Conservation (phyloP, 305 asterid genomes). For the Rubia peregrina region DNA sequence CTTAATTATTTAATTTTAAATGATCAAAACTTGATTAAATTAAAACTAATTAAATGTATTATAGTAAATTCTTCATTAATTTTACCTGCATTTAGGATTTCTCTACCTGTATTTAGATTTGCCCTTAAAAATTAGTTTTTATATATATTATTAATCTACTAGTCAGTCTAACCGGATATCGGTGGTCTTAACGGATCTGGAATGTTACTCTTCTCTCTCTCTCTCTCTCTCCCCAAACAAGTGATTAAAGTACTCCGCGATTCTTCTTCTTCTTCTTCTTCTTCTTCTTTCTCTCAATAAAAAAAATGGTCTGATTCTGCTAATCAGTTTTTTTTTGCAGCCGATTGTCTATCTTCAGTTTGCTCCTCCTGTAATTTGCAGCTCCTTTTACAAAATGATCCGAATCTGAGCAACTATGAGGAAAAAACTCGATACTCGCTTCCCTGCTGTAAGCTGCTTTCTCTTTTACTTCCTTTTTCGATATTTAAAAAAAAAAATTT, state of each 20-base stretch:
- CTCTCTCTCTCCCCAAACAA: neutral
- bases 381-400: neutral
- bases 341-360: conserved; percentile 4
- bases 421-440: conserved; percentile 19
- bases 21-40: no score
- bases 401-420: conserved; percentile 16
- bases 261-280: neutral
- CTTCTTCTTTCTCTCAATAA: neutral
- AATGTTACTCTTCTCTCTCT: neutral
- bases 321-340: conserved; percentile 5
- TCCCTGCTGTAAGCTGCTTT: conserved; percentile 12
- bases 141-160: no score
- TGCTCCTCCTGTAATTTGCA: neutral
- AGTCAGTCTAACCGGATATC: no score
- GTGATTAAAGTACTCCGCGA: conserved; percentile 3
- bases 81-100: no score
- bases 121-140: no score
- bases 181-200: conserved; percentile 5
- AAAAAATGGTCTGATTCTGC: neutral
- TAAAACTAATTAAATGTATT: no score
- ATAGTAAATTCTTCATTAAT: no score
- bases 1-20: no score
- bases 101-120: no score
- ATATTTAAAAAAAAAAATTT: neutral
- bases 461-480: neutral